Percentiles rank a stretch among this genome's conserved stretches.
These are phyloP conservation scores for Extremus antarcticus DNA, from an alignment of 495 filamentous ascomycete species.

Conservation along the genomic window DNA sequence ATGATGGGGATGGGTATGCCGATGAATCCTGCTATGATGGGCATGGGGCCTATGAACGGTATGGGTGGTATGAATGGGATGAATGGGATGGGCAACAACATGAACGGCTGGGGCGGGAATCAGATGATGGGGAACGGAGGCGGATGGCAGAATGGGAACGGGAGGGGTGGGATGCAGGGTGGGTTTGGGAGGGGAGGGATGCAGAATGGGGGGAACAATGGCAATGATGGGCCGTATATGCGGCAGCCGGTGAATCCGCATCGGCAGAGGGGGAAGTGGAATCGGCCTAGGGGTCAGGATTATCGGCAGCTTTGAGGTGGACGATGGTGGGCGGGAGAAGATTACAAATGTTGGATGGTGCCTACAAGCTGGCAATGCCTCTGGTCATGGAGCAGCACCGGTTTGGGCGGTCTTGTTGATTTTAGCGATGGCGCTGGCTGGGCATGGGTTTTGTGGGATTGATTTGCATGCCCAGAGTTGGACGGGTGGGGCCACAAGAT, in stretches of 20 bases:
- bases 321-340: no score
- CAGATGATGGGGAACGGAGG: conserved; percentile 18
- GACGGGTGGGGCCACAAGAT: no score
- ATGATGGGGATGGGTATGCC: conserved; percentile 17
- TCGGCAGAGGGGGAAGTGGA: conserved; percentile 69
- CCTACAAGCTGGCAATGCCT: no score
- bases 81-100: conserved; percentile 26
- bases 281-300: conserved; percentile 73
- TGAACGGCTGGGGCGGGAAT: conserved; percentile 37
- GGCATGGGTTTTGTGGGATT: no score
- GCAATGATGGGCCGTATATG: conserved; percentile 89
- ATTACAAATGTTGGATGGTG: no score
- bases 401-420: not conserved
- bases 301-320: conserved; percentile 78
- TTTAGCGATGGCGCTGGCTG: conserved; percentile 22
- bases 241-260: conserved; percentile 93
- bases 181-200: conserved; percentile 5
- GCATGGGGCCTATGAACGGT: conserved; percentile 18
- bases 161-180: conserved; percentile 15
- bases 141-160: conserved; percentile 25
- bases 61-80: conserved; percentile 34
- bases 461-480: no score
- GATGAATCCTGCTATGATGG: conserved; percentile 4
- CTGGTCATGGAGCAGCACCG: not conserved
- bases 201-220: conserved; percentile 60